Evolutionary conservation across 345 rosid species (phyloP).

Genomic region (Rubroshorea leprosula): DNA sequence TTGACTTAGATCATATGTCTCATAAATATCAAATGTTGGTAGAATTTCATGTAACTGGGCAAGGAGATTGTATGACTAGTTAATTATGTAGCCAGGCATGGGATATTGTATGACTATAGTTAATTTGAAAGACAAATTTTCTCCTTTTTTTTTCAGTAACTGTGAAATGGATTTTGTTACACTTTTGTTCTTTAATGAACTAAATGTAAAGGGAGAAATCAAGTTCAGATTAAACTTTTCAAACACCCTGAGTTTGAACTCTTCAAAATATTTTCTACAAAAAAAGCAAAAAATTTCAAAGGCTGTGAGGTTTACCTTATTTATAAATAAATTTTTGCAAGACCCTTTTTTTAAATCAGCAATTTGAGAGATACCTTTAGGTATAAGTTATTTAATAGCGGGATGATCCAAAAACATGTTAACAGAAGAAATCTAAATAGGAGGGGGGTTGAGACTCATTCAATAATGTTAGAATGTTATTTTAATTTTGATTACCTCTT

Average conservation of each 20-base stretch:
- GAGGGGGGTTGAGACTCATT: background rate
- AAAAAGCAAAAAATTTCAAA: background rate
- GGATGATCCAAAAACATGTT: background rate
- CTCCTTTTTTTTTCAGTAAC: too few species aligned
- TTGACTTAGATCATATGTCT: conserved; percentile 13
- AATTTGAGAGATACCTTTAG: background rate
- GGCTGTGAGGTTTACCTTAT: background rate
- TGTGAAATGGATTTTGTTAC: too few species aligned
- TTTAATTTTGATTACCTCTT: background rate
- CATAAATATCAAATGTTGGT: background rate
- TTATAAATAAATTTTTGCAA: too few species aligned
- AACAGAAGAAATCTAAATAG: background rate
- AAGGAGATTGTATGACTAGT: conserved; percentile 1
- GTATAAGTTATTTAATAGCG: background rate
- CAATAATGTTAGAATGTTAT: background rate
- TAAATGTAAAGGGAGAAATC: too few species aligned
- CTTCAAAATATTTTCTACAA: too few species aligned
- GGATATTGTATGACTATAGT: too few species aligned
- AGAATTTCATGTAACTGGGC: background rate
- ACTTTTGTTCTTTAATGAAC: background rate
- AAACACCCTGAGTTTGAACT: too few species aligned
- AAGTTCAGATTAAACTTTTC: too few species aligned
- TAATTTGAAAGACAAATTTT: background rate
- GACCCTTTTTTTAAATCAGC: background rate
- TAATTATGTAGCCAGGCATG: too few species aligned